A percentile compares a stretch with the other conserved stretches of the same genome.
Evolutionary conservation across 805 yeast genomes (phyloP).

Genomic region (Candida maris): DNA sequence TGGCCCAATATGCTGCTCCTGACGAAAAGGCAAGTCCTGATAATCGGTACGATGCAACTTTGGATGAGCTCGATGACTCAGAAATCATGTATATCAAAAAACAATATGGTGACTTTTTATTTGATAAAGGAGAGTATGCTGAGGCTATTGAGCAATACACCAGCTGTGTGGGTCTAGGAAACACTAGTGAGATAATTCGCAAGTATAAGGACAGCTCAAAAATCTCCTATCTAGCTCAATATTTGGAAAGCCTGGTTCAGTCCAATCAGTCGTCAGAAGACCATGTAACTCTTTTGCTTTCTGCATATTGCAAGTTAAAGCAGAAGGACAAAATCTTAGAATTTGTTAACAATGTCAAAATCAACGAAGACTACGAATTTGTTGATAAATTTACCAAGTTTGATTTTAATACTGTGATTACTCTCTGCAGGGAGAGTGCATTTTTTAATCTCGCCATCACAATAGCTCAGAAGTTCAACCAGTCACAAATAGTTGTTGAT

Average conservation of each 20-base stretch:
- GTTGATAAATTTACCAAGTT: constrained; percentile 41
- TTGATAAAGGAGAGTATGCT: constrained; percentile 57
- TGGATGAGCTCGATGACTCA: constrained; percentile 25
- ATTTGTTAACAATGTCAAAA: constrained; percentile 46
- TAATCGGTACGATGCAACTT: constrained; percentile 28
- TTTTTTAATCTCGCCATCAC: constrained; percentile 63
- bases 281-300: constrained; percentile 75
- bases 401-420: constrained; percentile 65
- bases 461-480: constrained; percentile 67
- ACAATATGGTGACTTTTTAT: constrained; percentile 70
- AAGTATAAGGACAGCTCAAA: constrained; percentile 76
- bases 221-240: constrained; percentile 58
- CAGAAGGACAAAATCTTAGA: constrained; percentile 50
- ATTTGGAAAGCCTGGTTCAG: constrained; percentile 57
- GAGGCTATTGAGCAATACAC: constrained; percentile 76
- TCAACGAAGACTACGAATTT: constrained; percentile 35
- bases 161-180: constrained; percentile 42
- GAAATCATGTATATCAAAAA: constrained; percentile 43
- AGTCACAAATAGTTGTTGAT: constrained; percentile 71
- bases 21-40: too few species aligned
- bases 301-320: constrained; percentile 76
- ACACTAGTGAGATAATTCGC: constrained; percentile 73
- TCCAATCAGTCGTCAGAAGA: constrained; percentile 61
- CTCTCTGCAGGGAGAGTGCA: constrained; percentile 68
- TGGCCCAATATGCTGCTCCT: constrained; percentile 42